Percentiles rank a stretch among this genome's conserved stretches.
phyloP scores from a whole-genome alignment of 2,329 filamentous ascomycete species.

The Zymoseptoria ardabiliae region DNA sequence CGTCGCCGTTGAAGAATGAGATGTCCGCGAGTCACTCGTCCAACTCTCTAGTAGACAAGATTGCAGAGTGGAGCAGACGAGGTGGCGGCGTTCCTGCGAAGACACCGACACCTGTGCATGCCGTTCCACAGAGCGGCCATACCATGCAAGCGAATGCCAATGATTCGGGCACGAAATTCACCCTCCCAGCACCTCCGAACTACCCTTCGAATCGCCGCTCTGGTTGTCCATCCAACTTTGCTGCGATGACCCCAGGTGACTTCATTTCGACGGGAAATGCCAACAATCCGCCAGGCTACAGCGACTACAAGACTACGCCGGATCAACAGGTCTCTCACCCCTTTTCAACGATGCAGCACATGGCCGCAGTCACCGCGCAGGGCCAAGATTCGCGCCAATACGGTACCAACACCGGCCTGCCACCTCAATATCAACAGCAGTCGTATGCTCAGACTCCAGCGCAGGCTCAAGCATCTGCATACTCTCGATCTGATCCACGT shows the following conservation, averaged over 20 bases:
- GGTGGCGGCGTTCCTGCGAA: neutral
- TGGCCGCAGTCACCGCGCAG: neutral
- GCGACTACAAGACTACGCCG: neutral
- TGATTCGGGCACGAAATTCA: neutral
- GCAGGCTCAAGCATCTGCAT: neutral
- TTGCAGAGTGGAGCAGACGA: constrained; percentile 8
- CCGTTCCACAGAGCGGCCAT: neutral
- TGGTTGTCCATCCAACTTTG: neutral
- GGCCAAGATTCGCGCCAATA: neutral
- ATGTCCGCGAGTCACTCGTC: neutral
- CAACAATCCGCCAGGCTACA: neutral
- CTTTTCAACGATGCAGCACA: neutral
- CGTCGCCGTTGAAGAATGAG: neutral
- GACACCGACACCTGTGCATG: neutral
- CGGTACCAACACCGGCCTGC: neutral
- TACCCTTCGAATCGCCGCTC: neutral
- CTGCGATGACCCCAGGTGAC: neutral
- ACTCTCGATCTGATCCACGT: neutral
- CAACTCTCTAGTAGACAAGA: constrained; percentile 7
- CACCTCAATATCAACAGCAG: neutral
- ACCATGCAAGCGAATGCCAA: neutral
- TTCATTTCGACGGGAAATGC: neutral
- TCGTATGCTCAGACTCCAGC: neutral
- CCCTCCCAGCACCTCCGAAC: neutral
- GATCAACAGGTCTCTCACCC: neutral